phyloP scores from a whole-genome alignment of 805 yeast genomes.

The Candida hungchunana region DNA sequence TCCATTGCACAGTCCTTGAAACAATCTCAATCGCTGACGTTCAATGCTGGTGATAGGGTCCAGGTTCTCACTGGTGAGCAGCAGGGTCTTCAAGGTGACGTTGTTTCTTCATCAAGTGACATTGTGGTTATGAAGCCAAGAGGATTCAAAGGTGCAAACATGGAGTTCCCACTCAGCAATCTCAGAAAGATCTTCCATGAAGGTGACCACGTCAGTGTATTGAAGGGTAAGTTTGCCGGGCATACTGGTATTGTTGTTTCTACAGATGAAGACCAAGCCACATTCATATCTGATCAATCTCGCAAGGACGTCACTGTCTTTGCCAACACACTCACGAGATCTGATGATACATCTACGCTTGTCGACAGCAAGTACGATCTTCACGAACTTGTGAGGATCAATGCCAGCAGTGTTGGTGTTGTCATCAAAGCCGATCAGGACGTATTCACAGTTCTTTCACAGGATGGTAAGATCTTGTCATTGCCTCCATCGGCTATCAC shows the following conservation, averaged over 20 bases:
- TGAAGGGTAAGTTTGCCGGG: slow-evolving; percentile 86
- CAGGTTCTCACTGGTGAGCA: slow-evolving; percentile 93
- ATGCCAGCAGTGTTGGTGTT: slow-evolving; percentile 83
- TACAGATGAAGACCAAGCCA: slow-evolving; percentile 79
- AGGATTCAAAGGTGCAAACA: slow-evolving; percentile 43
- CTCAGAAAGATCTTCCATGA: slow-evolving; percentile 80
- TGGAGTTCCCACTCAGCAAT: slow-evolving; percentile 79
- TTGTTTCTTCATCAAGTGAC: slow-evolving; percentile 64
- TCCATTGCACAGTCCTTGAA: slow-evolving; percentile 85
- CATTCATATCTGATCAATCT: slow-evolving; percentile 85
- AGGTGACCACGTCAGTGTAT: slow-evolving; percentile 94
- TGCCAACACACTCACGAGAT: slow-evolving; percentile 84
- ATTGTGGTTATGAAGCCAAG: slow-evolving; percentile 46
- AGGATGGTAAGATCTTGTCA: slow-evolving; percentile 71
- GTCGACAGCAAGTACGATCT: slow-evolving; percentile 75
- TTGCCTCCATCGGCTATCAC: slow-evolving; percentile 81
- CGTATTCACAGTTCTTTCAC: slow-evolving; percentile 70
- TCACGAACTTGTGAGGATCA: slow-evolving; percentile 85
- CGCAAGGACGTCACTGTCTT: slow-evolving; percentile 87
- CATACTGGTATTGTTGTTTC: slow-evolving; percentile 93
- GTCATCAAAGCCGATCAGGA: slow-evolving; percentile 88
- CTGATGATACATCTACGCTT: slow-evolving; percentile 82
- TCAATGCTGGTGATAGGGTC: slow-evolving; percentile 93
- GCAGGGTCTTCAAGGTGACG: slow-evolving; percentile 80
- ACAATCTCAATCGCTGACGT: slow-evolving; percentile 51